Evolutionary conservation across 805 yeast species (phyloP).

Genomic region (Jamesozyma piceae): DNA sequence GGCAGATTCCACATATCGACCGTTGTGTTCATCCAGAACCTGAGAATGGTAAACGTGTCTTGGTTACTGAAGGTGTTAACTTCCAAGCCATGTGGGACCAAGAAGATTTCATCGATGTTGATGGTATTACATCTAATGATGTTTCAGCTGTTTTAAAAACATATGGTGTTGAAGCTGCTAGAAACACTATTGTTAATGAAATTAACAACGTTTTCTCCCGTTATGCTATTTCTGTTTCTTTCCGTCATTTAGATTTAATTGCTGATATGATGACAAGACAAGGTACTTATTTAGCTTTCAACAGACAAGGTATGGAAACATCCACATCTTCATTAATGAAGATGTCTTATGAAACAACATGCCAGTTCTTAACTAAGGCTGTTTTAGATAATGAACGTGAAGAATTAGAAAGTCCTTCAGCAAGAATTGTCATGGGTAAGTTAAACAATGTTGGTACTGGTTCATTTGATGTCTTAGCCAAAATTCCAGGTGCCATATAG

Average conservation of each 20-base stretch:
- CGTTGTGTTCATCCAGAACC: slow-evolving; percentile 81
- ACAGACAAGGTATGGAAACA: slow-evolving; percentile 96
- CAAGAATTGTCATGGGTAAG: slow-evolving; percentile 87
- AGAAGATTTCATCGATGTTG: slow-evolving; percentile 83
- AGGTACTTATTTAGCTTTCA: slow-evolving; percentile 92
- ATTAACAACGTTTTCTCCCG: slow-evolving; percentile 92
- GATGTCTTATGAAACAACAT: slow-evolving; percentile 98
- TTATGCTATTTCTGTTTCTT: slow-evolving; percentile 87
- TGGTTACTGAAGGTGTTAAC: slow-evolving; percentile 97
- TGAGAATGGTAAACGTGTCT: slow-evolving; percentile 59
- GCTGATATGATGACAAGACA: slow-evolving; percentile 99
- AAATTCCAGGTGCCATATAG: slow-evolving; percentile 26
- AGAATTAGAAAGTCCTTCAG: slow-evolving; percentile 82
- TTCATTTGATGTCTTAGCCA: slow-evolving; percentile 65
- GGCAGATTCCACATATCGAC: slow-evolving; percentile 85
- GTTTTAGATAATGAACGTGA: slow-evolving; percentile 88
- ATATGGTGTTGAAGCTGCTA: slow-evolving; percentile 98
- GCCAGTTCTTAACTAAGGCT: slow-evolving; percentile 93
- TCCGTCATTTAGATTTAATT: slow-evolving; percentile 90
- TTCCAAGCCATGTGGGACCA: slow-evolving; percentile 98
- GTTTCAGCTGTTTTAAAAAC: slow-evolving; percentile 80
- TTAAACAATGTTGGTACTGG: slow-evolving; percentile 93
- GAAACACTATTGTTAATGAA: slow-evolving; percentile 94
- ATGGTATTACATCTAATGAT: slow-evolving; percentile 85
- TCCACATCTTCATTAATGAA: slow-evolving; percentile 94